Evolutionary conservation across 768 basidiomycete genomes (phyloP), one percentile per base, ranked within the genome.

Genomic region (Lactarius tabidus): DNA sequence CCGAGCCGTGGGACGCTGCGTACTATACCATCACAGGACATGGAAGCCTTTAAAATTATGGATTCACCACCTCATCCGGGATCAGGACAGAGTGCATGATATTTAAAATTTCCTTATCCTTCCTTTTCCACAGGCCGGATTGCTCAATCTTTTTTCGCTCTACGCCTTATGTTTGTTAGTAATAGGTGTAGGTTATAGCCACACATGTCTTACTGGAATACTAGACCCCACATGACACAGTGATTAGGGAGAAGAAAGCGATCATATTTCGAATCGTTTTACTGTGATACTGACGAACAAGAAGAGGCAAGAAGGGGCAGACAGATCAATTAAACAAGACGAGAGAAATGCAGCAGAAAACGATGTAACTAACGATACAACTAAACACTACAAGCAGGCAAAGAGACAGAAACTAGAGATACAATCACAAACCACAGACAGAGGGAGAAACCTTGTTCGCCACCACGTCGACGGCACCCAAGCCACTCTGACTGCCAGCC

Each of bases 21-120:
- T 64, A 74, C 60, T 73, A 78, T 65, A 57, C 70, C 51, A 74
- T 78, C 38, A 73, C 77, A 36, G 71, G 76, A 57, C 69, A 74
- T 58, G 77, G 78, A 69, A 72, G 76, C 56, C 81, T 88, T 88
- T 70, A 88, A 89, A 75, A 81, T 87, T 41, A 81, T 88, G 1
- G 72, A 74, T 29, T 69, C 86, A 45, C 81, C 81, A 75, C 76
- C 76, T 28, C 45, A 35, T n/a, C 48, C 39, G 6, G 48, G 20
- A 70, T 73, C 57, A 15, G 64, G 68, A 43, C 75, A 66, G 48
- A 52, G 69, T 48, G 54, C 61, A 23, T 69, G 69, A 68, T 23
- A 33, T 28, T 17, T 29, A 20, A 18, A 41, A 29, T 28, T 17
- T 39, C 26, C 1, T n/a, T n/a, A 2, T 39, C 2, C 33, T 56